phyloP scores from a whole-genome alignment of 805 yeast species.

The Metschnikowia orientalis region DNA sequence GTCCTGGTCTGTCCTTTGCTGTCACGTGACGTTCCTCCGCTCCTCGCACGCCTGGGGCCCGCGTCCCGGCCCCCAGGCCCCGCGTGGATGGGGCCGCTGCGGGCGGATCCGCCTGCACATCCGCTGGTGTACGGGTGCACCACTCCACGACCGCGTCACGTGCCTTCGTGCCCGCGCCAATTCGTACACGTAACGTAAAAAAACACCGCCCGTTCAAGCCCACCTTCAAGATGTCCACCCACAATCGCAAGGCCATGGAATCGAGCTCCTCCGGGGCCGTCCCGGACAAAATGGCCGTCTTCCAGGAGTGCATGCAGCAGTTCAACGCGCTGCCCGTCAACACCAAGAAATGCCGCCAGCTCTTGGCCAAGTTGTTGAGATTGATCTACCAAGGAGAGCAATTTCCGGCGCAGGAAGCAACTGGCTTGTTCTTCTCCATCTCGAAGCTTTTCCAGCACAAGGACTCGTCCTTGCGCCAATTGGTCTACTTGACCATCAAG shows the following conservation, averaged over 20 bases:
- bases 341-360: slow-evolving; percentile 77
- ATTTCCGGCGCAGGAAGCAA: slow-evolving; percentile 85
- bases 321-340: slow-evolving; percentile 90
- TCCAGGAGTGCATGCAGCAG: slow-evolving; percentile 89
- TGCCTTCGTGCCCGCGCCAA: slow-evolving; percentile 14
- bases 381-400: slow-evolving; percentile 81
- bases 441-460: slow-evolving; percentile 93
- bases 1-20: too few relatives aligned
- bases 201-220: slow-evolving; percentile 12
- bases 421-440: slow-evolving; percentile 87
- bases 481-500: slow-evolving; percentile 90
- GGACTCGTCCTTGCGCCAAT: slow-evolving; percentile 82
- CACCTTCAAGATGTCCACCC: slow-evolving; percentile 62
- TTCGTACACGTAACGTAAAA: slow-evolving; percentile 17
- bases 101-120: too few relatives aligned
- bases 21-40: too few relatives aligned
- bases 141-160: slow-evolving; percentile 11
- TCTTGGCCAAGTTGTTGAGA: slow-evolving; percentile 79
- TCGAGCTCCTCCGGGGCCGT: slow-evolving; percentile 53
- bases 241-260: slow-evolving; percentile 78
- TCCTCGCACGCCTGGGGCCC: too few relatives aligned
- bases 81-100: too few relatives aligned
- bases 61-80: too few relatives aligned
- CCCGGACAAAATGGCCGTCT: slow-evolving; percentile 96
- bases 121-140: slow-evolving; percentile 1